Evolutionary conservation across 805 yeast genomes (phyloP).

Genomic region (Candida lessepsii): DNA sequence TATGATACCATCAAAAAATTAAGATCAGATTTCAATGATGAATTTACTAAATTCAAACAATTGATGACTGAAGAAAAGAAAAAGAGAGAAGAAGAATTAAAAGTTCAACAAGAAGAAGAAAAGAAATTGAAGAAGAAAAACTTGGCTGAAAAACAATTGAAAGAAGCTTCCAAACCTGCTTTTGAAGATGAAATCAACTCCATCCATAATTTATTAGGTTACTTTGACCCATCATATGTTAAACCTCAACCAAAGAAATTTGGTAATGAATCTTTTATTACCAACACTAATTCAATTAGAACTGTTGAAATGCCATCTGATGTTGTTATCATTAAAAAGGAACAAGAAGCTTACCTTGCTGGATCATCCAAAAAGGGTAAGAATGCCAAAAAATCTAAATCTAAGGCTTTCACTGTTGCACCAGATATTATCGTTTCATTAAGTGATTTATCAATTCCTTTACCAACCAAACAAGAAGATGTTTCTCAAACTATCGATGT

Average conservation of each 20-base stretch:
- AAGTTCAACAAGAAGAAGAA: constrained; percentile 49
- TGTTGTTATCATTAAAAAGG: constrained; percentile 61
- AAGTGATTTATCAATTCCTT: constrained; percentile 69
- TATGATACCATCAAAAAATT: constrained; percentile 65
- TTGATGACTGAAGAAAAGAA: constrained; percentile 67
- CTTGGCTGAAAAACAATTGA: constrained; percentile 62
- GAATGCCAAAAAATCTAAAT: constrained; percentile 49
- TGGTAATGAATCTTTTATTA: constrained; percentile 24
- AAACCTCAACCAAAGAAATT: constrained; percentile 45
- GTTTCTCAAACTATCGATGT: constrained; percentile 61
- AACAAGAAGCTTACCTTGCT: constrained; percentile 58
- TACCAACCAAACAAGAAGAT: constrained; percentile 77
- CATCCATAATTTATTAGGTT: constrained; percentile 67
- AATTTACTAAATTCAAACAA: constrained; percentile 67
- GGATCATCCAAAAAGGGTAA: constrained; percentile 42
- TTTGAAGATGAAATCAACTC: constrained; percentile 73
- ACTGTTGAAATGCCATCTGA: constrained; percentile 63
- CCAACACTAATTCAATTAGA: constrained; percentile 36
- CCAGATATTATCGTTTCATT: constrained; percentile 76
- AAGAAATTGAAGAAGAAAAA: constrained; percentile 54
- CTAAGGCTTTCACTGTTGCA: constrained; percentile 67
- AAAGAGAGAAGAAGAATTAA: constrained; percentile 68
- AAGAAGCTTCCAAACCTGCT: constrained; percentile 79
- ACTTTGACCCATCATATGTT: constrained; percentile 78
- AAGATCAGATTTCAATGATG: constrained; percentile 72